Conservation (phyloP, 345 rosid genomes). For the Eucalyptus polybractea region DNA sequence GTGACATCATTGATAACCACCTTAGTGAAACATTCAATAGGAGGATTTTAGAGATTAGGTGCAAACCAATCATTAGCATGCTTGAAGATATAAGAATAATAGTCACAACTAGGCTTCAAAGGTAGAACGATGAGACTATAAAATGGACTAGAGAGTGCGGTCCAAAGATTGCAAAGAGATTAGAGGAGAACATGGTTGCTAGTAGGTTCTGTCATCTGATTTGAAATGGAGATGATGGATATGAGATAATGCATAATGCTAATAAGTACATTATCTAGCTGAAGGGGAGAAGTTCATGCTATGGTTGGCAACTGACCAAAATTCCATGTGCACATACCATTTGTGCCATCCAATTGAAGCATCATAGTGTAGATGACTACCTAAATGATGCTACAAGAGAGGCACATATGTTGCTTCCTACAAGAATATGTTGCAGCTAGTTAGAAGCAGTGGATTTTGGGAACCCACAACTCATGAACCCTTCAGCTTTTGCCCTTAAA, state of each 20-base stretch:
- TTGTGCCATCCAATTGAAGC: background rate
- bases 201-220: background rate
- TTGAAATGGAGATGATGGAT: background rate
- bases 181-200: background rate
- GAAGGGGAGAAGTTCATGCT: background rate
- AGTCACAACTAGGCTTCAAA: background rate
- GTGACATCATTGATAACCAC: background rate
- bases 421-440: fast-evolving
- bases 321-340: background rate
- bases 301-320: fast-evolving
- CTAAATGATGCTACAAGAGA: background rate
- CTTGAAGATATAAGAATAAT: background rate
- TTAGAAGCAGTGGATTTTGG: background rate
- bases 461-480: background rate
- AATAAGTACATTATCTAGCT: background rate
- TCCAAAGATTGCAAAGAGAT: background rate
- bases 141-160: background rate
- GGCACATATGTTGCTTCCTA: background rate
- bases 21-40: background rate
- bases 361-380: background rate
- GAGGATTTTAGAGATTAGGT: background rate
- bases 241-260: background rate
- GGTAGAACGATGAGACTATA: background rate
- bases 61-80: background rate
- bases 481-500: background rate